These are phyloP conservation scores for Ascochyta clinopodiicola DNA, from an alignment of 2,329 filamentous ascomycete genomes.

Conservation along the genomic window DNA sequence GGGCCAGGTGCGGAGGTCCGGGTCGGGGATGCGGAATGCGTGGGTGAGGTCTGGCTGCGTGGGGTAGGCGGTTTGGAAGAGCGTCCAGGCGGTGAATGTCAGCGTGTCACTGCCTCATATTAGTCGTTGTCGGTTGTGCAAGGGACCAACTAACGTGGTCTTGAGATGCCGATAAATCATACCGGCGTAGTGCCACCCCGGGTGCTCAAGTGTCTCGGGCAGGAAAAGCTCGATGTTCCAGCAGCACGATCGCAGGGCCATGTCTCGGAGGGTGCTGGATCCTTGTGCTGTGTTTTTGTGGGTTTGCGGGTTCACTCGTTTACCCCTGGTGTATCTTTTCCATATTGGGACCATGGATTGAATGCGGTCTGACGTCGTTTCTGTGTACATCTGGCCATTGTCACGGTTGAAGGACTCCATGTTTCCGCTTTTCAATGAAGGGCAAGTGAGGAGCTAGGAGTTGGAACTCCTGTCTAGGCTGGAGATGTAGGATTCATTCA, in stretches of 20 bases:
- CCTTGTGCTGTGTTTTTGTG: neutral
- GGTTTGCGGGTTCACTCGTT: neutral
- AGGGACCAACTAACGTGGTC: neutral
- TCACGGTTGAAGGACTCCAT: constrained; percentile 5
- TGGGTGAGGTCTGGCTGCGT: neutral
- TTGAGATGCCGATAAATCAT: constrained; percentile 1
- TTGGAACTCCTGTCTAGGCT: neutral
- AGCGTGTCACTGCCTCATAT: constrained; percentile 1
- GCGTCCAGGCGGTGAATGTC: constrained; percentile 2
- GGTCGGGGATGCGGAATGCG: neutral
- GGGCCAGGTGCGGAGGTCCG: neutral
- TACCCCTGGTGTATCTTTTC: neutral
- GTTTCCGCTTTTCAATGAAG: neutral
- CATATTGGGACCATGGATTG: neutral
- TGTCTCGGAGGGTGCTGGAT: neutral
- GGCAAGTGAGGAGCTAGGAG: neutral
- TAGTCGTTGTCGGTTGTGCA: neutral
- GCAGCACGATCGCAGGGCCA: constrained; percentile 4
- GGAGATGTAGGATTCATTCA: neutral
- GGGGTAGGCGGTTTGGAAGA: constrained; percentile 1
- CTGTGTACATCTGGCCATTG: constrained; percentile 7
- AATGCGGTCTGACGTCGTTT: neutral
- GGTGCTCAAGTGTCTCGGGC: constrained; percentile 1
- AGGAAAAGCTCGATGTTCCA: neutral
- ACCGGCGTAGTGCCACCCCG: neutral